Evolutionary conservation across 1,139 yeast genomes (phyloP).

Genomic region (Candida sanyaensis): DNA sequence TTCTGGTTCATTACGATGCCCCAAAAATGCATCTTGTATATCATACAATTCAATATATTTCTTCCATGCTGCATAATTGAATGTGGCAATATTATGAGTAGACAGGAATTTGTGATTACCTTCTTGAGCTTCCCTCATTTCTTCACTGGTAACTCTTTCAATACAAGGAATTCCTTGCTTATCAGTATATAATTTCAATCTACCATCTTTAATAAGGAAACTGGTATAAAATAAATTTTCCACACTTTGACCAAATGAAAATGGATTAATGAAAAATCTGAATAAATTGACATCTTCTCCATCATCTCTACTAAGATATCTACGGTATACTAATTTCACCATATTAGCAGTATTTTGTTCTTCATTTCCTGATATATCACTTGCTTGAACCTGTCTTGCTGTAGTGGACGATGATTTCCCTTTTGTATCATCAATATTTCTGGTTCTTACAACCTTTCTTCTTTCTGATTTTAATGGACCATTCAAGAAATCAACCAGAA

Average conservation of each 20-base stretch:
- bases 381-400: conserved; percentile 54
- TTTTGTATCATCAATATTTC: conserved; percentile 47
- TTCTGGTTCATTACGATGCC: conserved; percentile 38
- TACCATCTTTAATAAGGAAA: conserved; percentile 76
- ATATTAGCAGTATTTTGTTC: conserved; percentile 62
- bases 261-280: conserved; percentile 70
- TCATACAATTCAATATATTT: conserved; percentile 48
- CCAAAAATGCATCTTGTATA: conserved; percentile 57
- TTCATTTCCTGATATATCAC: conserved; percentile 49
- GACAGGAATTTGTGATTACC: conserved; percentile 18
- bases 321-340: conserved; percentile 51
- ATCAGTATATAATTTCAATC: conserved; percentile 49
- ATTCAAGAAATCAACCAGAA: conserved; percentile 59
- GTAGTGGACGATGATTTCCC: conserved; percentile 40
- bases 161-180: conserved; percentile 45
- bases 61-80: conserved; percentile 69
- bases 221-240: conserved; percentile 85
- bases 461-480: conserved; percentile 75
- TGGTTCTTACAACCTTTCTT: conserved; percentile 32
- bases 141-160: conserved; percentile 18
- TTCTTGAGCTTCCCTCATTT: conserved; percentile 12
- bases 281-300: conserved; percentile 56
- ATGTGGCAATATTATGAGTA: conserved; percentile 59
- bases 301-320: conserved; percentile 29
- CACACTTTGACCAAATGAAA: conserved; percentile 73